Conservation (phyloP, 1,284 basidiomycete genomes). For the Heliocybe sulcata region DNA sequence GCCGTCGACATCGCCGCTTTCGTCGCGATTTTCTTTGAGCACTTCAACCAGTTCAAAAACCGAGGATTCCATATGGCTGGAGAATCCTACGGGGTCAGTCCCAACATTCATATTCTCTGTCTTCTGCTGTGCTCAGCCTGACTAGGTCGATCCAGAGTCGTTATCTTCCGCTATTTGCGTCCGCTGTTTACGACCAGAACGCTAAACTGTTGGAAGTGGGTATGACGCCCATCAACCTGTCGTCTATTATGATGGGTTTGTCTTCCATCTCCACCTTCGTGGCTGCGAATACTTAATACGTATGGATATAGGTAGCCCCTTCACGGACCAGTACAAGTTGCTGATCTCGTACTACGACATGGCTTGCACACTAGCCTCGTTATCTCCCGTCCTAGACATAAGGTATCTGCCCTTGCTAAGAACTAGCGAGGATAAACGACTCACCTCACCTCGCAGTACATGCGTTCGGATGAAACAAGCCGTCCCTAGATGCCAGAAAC, state of each 20-base stretch:
- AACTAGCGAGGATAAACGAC: no score
- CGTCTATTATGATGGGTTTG: constrained; percentile 70
- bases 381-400: constrained; percentile 30
- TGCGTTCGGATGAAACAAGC: constrained; percentile 42
- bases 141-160: constrained; percentile 48
- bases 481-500: constrained; percentile 42
- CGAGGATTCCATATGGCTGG: constrained; percentile 35
- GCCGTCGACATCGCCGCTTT: constrained; percentile 37
- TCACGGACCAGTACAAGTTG: constrained; percentile 13
- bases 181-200: constrained; percentile 74
- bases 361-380: constrained; percentile 38
- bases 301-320: not conserved
- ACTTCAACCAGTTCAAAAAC: constrained; percentile 29
- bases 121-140: not conserved
- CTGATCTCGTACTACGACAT: constrained; percentile 26
- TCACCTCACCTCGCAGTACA: constrained; percentile 14
- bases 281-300: not conserved
- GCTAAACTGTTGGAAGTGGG: constrained; percentile 43
- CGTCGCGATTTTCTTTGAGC: constrained; percentile 35
- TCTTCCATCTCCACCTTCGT: not conserved
- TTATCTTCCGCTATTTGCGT: constrained; percentile 76
- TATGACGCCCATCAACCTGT: constrained; percentile 65
- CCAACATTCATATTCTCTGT: not conserved
- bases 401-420: no score
- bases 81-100: constrained; percentile 23